Base-by-base conservation (phyloP, 768 basidiomycete species). In the Tubosaeta sp. region DNA sequence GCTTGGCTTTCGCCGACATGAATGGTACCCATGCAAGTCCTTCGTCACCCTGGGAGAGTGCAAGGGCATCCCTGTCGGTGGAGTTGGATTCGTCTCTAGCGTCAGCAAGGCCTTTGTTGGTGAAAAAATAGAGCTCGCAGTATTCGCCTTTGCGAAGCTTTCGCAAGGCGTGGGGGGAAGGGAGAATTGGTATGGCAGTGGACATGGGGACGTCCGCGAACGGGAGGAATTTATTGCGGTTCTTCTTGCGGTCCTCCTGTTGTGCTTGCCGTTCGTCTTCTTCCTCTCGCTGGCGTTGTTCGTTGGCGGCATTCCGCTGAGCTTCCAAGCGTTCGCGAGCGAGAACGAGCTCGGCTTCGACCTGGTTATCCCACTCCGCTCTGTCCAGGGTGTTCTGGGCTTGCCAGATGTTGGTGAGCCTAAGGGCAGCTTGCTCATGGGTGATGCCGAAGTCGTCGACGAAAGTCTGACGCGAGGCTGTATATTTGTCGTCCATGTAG, bases 191-290 rank as follows among this genome's bases (percentile, higher is more conserved):
- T 7, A 29, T 27, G 0, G 36, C 19, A 2, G 21, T n/a, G 1
- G 44, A 12, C 0, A 32, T 10, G 2, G 48, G 48, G 11, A 54
- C 24, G 3, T 49, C 25, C 4, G 21, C n/a, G 31, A 35, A 35
- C 1, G 25, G 48, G 1, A 49, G 19, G 25, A 42, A 54, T 6
- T 54, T 54, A 24, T 14, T 36, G 1, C 41, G 10, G 19, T 46
- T 34, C 35, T 54, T 54, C 10, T 54, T 54, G 3, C 13, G 1
- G 4, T 54, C 48, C 12, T 49, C 49, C 9, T 44, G 36, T 11
- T 21, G 19, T 38, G 18, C 36, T 21, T 9, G 1, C 18, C n/a
- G n/a, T n/a, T 21, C 4, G 18, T 21, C 39, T 40, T 22, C 21
- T 4, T 21, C 36, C 14, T 21, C 2, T 2, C 19, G 36, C 4